Evolutionary conservation across 306 rosid species (phyloP), one percentile per base, ranked within the genome.

Genomic region (Urtica urens): DNA sequence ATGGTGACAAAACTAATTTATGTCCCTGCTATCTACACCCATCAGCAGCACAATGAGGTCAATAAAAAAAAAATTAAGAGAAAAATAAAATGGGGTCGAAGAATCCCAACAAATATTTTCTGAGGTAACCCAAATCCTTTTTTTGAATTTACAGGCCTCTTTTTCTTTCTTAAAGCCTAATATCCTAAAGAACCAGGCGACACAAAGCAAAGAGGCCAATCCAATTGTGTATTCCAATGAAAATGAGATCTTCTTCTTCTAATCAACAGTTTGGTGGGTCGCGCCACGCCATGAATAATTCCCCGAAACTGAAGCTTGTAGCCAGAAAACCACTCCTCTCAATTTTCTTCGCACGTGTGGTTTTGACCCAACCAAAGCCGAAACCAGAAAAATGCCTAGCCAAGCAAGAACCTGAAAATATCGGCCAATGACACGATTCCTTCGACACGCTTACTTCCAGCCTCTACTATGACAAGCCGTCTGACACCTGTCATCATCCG

Each of bases 361-460:
- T n/a, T n/a, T n/a, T n/a, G n/a, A n/a, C n/a, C n/a, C n/a, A n/a
- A n/a, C n/a, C n/a, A n/a, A n/a, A n/a, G n/a, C n/a, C n/a, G n/a
- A n/a, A n/a, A n/a, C n/a, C n/a, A 35, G 40, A 4, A 4, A 4
- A 9, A 1, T 35, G 3, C 40, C 40, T 77, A 92, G 66, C 79
- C 80, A 55, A 92, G 81, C 58, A 92, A 73, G 77, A 82, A 79
- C 77, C 82, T 85, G 73, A 92, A 82, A 59, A 92, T 50, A 75
- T 92, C 99, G 30, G 80, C 69, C 66, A 92, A 61, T 17, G 99
- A 71, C 67, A 92, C 60, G 26, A 92, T 69, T 70, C 99, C 99
- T 73, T 85, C 94, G 23, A 92, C 88, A 0, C 94, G 85, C 79
- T 85, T 92, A 71, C 96, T 85, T 43, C 99, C 99, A 22, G 99